Evolutionary conservation across 257 asterid genomes (phyloP).

Genomic region (Forsythia suspensa): DNA sequence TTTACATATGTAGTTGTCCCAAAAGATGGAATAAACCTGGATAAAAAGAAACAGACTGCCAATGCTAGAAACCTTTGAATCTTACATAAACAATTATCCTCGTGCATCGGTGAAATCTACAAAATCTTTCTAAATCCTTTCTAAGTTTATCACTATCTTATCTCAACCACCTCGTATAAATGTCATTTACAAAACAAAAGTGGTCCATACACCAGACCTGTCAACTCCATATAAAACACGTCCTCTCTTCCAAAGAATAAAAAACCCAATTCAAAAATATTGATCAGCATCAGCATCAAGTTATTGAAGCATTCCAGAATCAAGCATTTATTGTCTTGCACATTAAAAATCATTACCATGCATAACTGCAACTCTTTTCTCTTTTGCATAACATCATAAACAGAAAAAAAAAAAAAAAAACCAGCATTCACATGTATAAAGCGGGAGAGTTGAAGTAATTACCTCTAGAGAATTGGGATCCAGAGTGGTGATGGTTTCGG

Average conservation of each 20-base stretch:
- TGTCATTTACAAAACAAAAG: not conserved
- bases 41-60: not conserved
- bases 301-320: constrained; percentile 1
- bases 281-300: not conserved
- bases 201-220: not conserved
- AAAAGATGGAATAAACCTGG: not conserved
- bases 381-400: constrained; percentile 14
- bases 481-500: constrained; percentile 42
- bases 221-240: not conserved
- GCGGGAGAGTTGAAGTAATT: constrained; percentile 10
- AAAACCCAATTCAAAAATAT: not conserved
- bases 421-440: not conserved
- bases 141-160: not conserved
- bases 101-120: not conserved
- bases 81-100: not conserved
- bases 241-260: constrained; percentile 2
- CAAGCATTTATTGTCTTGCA: not conserved
- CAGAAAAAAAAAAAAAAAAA: not conserved
- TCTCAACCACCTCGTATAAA: not conserved
- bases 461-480: constrained; percentile 64
- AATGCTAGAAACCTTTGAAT: not conserved
- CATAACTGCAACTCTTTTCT: not conserved
- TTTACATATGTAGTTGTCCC: not conserved
- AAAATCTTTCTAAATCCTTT: not conserved
- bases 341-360: constrained; percentile 4